phyloP scores from a whole-genome alignment of 495 filamentous ascomycete species.

The Friedmanniomyces endolithicus region DNA sequence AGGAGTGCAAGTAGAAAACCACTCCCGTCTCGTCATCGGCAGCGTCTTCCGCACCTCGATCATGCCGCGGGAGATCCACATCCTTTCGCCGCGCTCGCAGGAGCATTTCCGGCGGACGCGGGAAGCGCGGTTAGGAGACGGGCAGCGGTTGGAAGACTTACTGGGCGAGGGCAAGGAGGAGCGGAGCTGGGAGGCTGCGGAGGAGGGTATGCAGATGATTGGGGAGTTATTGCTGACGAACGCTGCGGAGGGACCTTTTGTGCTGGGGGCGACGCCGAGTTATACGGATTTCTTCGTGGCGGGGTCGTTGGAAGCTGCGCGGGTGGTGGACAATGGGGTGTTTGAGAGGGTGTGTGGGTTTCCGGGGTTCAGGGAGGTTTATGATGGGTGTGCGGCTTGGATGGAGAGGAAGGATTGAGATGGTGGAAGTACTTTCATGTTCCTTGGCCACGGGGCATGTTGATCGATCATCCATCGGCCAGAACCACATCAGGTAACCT shows the following conservation, averaged over 20 bases:
- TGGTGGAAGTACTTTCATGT: no score
- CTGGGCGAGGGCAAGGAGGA: constrained; percentile 27
- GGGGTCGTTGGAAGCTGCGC: constrained; percentile 28
- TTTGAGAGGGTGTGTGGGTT: constrained; percentile 27
- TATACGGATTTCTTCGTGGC: constrained; percentile 34
- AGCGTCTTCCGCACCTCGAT: constrained; percentile 15
- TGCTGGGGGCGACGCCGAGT: constrained; percentile 27
- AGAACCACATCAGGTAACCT: no score
- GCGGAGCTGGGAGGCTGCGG: constrained; percentile 23
- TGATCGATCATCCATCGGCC: no score
- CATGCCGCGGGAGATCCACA: constrained; percentile 30
- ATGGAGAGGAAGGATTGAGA: constrained; percentile 31
- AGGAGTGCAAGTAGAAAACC: constrained; percentile 28
- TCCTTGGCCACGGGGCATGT: no score
- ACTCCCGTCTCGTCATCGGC: constrained; percentile 25
- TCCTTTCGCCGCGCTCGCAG: constrained; percentile 32
- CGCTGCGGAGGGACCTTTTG: constrained; percentile 31
- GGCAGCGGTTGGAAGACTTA: constrained; percentile 29
- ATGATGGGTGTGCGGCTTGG: constrained; percentile 31
- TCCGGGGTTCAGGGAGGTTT: constrained; percentile 28
- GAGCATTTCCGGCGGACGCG: constrained; percentile 33
- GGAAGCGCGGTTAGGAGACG: constrained; percentile 26
- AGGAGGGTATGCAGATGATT: constrained; percentile 21
- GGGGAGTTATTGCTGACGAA: constrained; percentile 29
- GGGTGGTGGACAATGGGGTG: constrained; percentile 29